Evolutionary conservation across 352 stramenopile species (phyloP).

Genomic region (Globisporangium recalcitrans): DNA sequence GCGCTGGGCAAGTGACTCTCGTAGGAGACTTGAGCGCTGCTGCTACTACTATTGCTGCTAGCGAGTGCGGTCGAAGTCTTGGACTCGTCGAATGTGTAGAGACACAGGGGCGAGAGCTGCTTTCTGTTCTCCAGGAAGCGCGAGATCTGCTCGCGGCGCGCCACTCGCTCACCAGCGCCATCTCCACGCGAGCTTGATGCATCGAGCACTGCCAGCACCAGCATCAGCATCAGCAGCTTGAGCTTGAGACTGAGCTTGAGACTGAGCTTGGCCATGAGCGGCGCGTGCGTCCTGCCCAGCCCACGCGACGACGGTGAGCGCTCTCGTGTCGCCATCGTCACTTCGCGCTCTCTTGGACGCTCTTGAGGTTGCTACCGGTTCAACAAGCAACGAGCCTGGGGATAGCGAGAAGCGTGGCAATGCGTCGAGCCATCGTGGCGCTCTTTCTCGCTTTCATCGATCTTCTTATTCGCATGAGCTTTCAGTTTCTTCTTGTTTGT

Average conservation of each 20-base stretch:
- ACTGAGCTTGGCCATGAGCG: too few species aligned
- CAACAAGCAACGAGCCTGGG: neutral
- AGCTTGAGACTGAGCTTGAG: neutral
- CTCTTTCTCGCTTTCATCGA: neutral
- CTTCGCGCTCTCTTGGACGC: neutral
- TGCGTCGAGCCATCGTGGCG: neutral
- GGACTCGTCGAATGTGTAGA: conserved; percentile 38
- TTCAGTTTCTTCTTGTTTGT: too few species aligned
- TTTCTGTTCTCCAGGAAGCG: conserved; percentile 18
- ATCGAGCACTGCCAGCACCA: neutral
- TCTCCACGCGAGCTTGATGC: neutral
- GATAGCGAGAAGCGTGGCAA: neutral
- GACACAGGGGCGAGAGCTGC: conserved; percentile 20
- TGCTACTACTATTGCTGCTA: neutral
- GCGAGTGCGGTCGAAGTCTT: neutral
- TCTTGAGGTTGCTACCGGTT: neutral
- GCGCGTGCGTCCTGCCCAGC: neutral
- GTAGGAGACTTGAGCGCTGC: conserved; percentile 9
- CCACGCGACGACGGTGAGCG: neutral
- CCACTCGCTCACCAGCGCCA: neutral
- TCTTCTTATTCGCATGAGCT: neutral
- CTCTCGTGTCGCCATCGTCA: neutral
- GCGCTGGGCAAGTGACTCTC: conserved; percentile 18
- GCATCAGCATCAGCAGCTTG: neutral
- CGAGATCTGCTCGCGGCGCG: conserved; percentile 11